Conservation (phyloP, 2,329 filamentous ascomycete genomes). For the Beauveria asiatica region DNA sequence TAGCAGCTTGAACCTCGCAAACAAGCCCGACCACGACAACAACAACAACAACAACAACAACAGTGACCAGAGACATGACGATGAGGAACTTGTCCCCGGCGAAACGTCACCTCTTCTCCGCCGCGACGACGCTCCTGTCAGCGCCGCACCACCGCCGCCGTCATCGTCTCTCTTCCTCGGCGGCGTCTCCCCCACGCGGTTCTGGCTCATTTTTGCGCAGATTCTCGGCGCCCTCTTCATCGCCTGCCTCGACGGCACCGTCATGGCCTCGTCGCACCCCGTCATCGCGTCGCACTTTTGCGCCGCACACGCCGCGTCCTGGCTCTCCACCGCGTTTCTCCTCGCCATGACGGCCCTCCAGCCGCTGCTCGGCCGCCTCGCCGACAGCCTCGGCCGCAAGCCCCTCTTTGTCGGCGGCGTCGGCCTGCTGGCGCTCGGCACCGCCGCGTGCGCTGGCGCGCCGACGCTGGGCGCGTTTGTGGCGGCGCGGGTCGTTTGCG, state of each 20-base stretch:
- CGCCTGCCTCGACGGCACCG: conserved; percentile 63
- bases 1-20: neutral
- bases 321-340: conserved; percentile 72
- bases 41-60: neutral
- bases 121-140: neutral
- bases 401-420: conserved; percentile 55
- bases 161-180: conserved; percentile 28
- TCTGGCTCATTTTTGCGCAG: conserved; percentile 55
- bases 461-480: conserved; percentile 54
- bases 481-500: conserved; percentile 39
- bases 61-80: neutral
- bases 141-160: neutral
- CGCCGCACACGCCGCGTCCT: conserved; percentile 70
- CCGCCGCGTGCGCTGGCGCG: conserved; percentile 61
- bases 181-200: conserved; percentile 39
- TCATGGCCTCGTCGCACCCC: conserved; percentile 75
- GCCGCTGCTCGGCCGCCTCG: conserved; percentile 64
- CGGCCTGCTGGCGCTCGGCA: conserved; percentile 55
- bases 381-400: conserved; percentile 64
- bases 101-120: conserved; percentile 22
- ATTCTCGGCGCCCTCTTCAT: conserved; percentile 52
- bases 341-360: conserved; percentile 70
- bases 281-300: conserved; percentile 75
- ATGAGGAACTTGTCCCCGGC: neutral
- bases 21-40: neutral